These are phyloP conservation scores for Globisporangium cederbergense DNA, from an alignment of 352 stramenopile species.

Conservation along the genomic window DNA sequence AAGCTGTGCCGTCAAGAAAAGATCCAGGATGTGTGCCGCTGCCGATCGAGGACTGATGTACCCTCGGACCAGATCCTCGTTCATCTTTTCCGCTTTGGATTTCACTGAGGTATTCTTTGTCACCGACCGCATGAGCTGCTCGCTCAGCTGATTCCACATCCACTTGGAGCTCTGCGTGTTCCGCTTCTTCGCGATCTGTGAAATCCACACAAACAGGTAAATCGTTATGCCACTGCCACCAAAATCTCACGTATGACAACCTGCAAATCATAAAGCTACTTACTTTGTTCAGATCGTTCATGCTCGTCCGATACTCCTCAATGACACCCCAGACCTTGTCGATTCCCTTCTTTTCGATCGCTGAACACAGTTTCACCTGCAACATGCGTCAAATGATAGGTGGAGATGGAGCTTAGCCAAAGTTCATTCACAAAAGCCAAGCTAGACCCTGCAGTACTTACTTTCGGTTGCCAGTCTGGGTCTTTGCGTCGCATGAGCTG, in stretches of 20 bases:
- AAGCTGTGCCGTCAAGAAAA: slow-evolving; percentile 52
- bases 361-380: slow-evolving; percentile 71
- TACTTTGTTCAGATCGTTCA: slow-evolving; percentile 58
- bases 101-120: slow-evolving; percentile 41
- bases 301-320: slow-evolving; percentile 53
- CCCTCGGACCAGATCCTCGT: slow-evolving; percentile 54
- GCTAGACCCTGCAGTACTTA: slow-evolving; percentile 11
- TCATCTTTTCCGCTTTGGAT: slow-evolving; percentile 51
- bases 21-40: slow-evolving; percentile 50
- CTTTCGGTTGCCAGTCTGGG: slow-evolving; percentile 74
- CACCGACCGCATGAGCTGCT: slow-evolving; percentile 69
- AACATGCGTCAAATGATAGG: slow-evolving; percentile 5
- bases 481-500: slow-evolving; percentile 82
- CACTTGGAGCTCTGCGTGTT: slow-evolving; percentile 73
- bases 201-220: background rate
- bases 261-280: background rate
- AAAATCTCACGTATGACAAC: background rate
- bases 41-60: slow-evolving; percentile 67
- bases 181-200: slow-evolving; percentile 60
- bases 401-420: background rate
- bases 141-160: slow-evolving; percentile 80
- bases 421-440: background rate
- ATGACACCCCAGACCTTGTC: slow-evolving; percentile 71
- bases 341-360: slow-evolving; percentile 60
- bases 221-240: no score